These are phyloP conservation scores for Phytophthora cactorum DNA, from an alignment of 352 stramenopile species.

Conservation along the genomic window DNA sequence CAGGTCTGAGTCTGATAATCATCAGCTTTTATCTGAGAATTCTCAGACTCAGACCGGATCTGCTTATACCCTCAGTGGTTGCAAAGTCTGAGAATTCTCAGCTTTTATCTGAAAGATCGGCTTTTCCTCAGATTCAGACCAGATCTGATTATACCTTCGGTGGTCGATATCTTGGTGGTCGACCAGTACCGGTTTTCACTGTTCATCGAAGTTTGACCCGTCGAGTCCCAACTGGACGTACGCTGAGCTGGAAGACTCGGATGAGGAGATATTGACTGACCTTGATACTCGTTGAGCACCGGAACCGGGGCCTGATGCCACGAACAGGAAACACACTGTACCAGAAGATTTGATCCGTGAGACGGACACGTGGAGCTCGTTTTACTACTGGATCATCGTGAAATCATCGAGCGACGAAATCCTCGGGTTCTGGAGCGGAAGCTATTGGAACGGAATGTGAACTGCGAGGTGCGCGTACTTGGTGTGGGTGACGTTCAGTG, in stretches of 20 bases:
- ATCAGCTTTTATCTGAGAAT: too few species aligned
- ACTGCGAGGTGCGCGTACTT: conserved; percentile 80
- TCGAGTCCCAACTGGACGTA: conserved; percentile 31
- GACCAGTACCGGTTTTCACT: too few species aligned
- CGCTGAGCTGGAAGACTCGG: conserved; percentile 56
- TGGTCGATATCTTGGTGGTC: too few species aligned
- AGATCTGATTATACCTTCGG: too few species aligned
- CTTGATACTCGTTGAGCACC: background rate
- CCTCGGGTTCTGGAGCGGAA: conserved; percentile 81
- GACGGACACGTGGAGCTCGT: conserved; percentile 76
- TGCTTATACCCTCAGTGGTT: too few species aligned
- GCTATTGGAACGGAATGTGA: conserved; percentile 75
- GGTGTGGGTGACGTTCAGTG: conserved; percentile 84
- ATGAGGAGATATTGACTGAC: conserved; percentile 25
- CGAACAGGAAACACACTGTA: background rate
- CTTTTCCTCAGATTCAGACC: too few species aligned
- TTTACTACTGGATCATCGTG: conserved; percentile 83
- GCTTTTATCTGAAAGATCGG: too few species aligned
- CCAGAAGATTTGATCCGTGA: conserved; percentile 34
- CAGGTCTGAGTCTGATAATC: too few species aligned
- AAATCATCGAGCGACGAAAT: conserved; percentile 77
- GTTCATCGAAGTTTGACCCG: background rate
- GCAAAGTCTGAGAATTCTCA: too few species aligned
- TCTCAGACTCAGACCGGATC: too few species aligned
- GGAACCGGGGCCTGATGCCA: conserved; percentile 29